Evolutionary conservation across 148 eudicot genomes (phyloP).

Genomic region (Salicornia ramosissima): DNA sequence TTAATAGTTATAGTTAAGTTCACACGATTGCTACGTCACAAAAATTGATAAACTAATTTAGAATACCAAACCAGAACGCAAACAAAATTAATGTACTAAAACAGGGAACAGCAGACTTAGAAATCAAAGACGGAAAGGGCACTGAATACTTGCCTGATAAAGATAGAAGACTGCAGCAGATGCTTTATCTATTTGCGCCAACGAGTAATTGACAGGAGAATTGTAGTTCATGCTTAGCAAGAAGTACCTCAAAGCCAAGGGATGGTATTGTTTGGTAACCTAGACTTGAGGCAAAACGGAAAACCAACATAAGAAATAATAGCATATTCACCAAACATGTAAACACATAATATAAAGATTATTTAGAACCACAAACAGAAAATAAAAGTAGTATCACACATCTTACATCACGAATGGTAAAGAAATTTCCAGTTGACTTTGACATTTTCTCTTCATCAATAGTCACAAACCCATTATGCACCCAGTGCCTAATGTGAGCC

Average conservation of each 20-base stretch:
- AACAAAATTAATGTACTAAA: not conserved
- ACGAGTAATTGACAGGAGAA: slow-evolving; percentile 74
- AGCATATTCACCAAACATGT: not conserved
- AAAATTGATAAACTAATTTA: not conserved
- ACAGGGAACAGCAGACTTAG: not conserved
- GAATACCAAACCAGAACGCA: not conserved
- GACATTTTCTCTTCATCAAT: slow-evolving; percentile 81
- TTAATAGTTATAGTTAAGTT: no score
- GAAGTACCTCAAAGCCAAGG: slow-evolving; percentile 82
- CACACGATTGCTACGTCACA: not conserved
- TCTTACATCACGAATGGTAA: slow-evolving; percentile 82
- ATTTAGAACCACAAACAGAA: not conserved
- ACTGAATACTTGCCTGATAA: slow-evolving; percentile 56
- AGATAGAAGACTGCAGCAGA: slow-evolving; percentile 63
- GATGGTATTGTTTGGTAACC: slow-evolving; percentile 76
- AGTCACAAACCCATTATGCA: slow-evolving; percentile 87
- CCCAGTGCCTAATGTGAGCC: slow-evolving; percentile 66
- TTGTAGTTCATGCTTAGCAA: slow-evolving; percentile 72
- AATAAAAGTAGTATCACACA: not conserved
- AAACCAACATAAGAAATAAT: slow-evolving; percentile 6
- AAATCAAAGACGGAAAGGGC: not conserved
- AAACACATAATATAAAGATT: not conserved
- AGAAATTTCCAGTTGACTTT: slow-evolving; percentile 71
- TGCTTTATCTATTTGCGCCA: slow-evolving; percentile 55
- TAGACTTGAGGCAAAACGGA: slow-evolving; percentile 21